Evolutionary conservation across 208 protist species (phyloP).

Genomic region (Tritrichomonas foetus): DNA sequence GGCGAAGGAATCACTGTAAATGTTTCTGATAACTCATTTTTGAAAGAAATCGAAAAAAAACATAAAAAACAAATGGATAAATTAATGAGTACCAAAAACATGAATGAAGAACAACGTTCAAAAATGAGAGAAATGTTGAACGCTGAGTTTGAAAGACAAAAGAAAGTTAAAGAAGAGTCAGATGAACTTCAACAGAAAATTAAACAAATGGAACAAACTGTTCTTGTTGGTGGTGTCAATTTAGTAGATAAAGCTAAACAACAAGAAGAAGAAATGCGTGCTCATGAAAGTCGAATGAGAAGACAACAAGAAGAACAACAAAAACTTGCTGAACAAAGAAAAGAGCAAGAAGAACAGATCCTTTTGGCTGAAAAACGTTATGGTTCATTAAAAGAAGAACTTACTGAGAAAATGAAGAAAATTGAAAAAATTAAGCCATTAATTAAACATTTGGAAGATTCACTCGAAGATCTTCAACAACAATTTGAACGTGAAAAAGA

Average conservation of each 20-base stretch:
- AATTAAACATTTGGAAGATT: neutral
- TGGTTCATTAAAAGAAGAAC: slow-evolving; percentile 17
- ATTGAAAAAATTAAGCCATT: slow-evolving; percentile 6
- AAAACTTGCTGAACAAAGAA: neutral
- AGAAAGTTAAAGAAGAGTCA: neutral
- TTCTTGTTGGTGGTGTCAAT: slow-evolving; percentile 28
- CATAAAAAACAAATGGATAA: neutral
- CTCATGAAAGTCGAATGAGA: neutral
- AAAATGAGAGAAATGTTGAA: neutral
- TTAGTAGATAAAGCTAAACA: slow-evolving; percentile 35
- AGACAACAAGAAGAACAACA: slow-evolving; percentile 2
- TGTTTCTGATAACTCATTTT: neutral
- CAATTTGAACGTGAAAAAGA: slow-evolving; percentile 18
- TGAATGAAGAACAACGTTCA: slow-evolving; percentile 38
- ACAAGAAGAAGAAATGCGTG: slow-evolving; percentile 23
- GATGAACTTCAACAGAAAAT: slow-evolving; percentile 8
- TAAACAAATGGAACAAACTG: neutral
- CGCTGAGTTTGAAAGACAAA: neutral
- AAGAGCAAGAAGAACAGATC: slow-evolving; percentile 8
- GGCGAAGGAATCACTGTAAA: neutral
- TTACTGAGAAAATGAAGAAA: neutral
- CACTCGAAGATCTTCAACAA: neutral
- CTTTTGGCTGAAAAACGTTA: neutral
- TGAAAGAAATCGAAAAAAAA: slow-evolving; percentile 27
- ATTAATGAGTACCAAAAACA: neutral